Percentiles rank a stretch among this genome's conserved stretches.
Conservation (phyloP, 345 rosid species). For the Geranium rotundifolium region DNA sequence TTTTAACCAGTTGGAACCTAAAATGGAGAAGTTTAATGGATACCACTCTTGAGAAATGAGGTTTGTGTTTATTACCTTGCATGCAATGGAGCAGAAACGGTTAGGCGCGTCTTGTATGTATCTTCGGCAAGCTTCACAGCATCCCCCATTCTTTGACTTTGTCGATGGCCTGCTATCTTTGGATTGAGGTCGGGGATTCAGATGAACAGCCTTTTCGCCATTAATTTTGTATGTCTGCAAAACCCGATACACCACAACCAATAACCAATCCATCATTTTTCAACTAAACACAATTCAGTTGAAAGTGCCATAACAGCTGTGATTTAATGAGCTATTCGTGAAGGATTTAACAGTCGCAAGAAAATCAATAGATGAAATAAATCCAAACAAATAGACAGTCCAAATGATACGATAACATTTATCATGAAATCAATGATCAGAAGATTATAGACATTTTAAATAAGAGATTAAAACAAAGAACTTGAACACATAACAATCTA, state of each 20-base stretch:
- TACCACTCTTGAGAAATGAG: background rate
- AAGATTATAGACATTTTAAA: too few species aligned
- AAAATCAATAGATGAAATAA: too few species aligned
- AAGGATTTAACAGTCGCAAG: too few species aligned
- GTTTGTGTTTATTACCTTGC: slow-evolving; percentile 44
- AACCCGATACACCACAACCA: background rate
- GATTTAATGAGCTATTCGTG: too few species aligned
- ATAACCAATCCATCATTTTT: background rate
- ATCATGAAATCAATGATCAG: too few species aligned
- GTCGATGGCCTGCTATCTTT: slow-evolving; percentile 77
- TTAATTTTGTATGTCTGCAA: slow-evolving; percentile 77
- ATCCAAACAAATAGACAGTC: too few species aligned
- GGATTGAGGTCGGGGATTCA: slow-evolving; percentile 67
- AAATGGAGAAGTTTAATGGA: too few species aligned
- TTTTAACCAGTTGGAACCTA: too few species aligned
- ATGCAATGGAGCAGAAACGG: slow-evolving; percentile 74
- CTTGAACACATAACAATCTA: too few species aligned
- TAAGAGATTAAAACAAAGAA: too few species aligned
- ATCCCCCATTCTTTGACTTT: slow-evolving; percentile 47
- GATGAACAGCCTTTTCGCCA: slow-evolving; percentile 80
- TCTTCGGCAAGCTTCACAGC: slow-evolving; percentile 69
- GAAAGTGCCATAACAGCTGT: too few species aligned
- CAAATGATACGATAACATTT: too few species aligned
- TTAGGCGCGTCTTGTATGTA: slow-evolving; percentile 70
- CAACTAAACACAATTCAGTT: background rate